Conservation (phyloP, 2,329 filamentous ascomycete genomes). For the Colletotrichum orchidophilum region DNA sequence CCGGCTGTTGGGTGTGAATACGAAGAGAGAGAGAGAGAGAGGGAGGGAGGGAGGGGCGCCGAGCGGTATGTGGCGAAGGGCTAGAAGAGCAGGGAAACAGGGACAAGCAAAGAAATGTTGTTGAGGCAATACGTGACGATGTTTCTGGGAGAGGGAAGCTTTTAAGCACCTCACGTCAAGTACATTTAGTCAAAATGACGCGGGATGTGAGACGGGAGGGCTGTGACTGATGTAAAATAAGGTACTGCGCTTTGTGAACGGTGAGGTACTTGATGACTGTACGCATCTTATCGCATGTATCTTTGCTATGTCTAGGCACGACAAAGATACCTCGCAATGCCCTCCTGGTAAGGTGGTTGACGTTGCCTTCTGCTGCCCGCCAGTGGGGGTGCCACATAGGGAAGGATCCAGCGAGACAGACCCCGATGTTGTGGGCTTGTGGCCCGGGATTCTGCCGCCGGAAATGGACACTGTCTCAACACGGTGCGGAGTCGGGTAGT, state of each 20-base stretch:
- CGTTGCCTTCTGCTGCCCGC: not conserved
- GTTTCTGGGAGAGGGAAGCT: slow-evolving; percentile 11
- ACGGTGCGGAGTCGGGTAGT: not conserved
- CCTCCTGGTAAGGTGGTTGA: not conserved
- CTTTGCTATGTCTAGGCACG: not conserved
- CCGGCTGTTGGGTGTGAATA: not conserved
- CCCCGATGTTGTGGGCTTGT: not conserved
- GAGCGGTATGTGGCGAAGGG: not conserved
- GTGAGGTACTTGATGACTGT: not conserved
- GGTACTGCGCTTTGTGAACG: not conserved
- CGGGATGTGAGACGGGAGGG: slow-evolving; percentile 8
- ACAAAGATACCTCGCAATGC: not conserved
- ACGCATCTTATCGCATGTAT: not conserved
- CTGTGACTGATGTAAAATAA: slow-evolving; percentile 1
- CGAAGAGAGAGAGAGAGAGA: not conserved
- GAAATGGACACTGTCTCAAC: not conserved
- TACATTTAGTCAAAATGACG: slow-evolving; percentile 21
- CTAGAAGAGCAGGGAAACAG: not conserved
- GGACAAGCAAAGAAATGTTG: not conserved
- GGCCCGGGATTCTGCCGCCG: slow-evolving; percentile 5
- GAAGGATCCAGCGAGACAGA: slow-evolving; percentile 1
- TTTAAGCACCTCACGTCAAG: slow-evolving; percentile 4
- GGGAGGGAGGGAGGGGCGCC: no score
- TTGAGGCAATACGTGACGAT: not conserved
- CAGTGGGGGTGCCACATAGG: not conserved